phyloP scores from a whole-genome alignment of 1,139 yeast genomes.

The Scheffersomyces cryptocercus region DNA sequence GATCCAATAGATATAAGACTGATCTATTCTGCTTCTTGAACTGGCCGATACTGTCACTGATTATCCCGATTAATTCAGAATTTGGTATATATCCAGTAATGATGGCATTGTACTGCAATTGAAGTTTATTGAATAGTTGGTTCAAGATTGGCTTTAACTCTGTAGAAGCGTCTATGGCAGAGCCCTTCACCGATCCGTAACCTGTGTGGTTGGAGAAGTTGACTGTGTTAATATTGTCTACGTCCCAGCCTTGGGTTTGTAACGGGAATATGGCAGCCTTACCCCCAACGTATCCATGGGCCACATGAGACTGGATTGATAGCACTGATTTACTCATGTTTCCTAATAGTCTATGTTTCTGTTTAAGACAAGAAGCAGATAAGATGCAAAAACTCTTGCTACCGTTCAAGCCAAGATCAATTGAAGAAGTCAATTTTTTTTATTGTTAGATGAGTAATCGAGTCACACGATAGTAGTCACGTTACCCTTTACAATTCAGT shows the following conservation, averaged over 20 bases:
- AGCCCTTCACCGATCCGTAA: constrained; percentile 41
- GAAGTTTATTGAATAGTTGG: constrained; percentile 3
- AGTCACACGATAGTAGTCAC: too few species aligned
- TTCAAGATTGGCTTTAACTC: constrained; percentile 7
- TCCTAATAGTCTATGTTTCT: too few species aligned
- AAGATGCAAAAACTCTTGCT: too few species aligned
- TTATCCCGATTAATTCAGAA: constrained; percentile 25
- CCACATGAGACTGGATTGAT: constrained; percentile 46
- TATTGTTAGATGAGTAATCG: too few species aligned
- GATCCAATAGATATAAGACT: constrained; percentile 70
- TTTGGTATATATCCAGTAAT: constrained; percentile 41
- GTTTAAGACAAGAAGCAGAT: too few species aligned
- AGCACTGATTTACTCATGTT: constrained; percentile 21
- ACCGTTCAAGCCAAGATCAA: too few species aligned
- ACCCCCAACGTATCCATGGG: constrained; percentile 50
- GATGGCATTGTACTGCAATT: constrained; percentile 7
- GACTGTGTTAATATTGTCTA: constrained; percentile 43
- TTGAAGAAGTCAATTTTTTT: too few species aligned
- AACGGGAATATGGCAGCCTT: constrained; percentile 45
- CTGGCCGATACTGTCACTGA: constrained; percentile 12
- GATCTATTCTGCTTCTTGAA: constrained; percentile 17
- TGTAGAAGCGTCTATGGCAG: constrained; percentile 8
- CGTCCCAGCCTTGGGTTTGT: constrained; percentile 47
- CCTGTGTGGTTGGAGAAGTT: constrained; percentile 50
- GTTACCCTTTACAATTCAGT: too few species aligned